Evolutionary conservation across 441 rosid genomes (phyloP).

Genomic region (Rhodomyrtus psidioides): DNA sequence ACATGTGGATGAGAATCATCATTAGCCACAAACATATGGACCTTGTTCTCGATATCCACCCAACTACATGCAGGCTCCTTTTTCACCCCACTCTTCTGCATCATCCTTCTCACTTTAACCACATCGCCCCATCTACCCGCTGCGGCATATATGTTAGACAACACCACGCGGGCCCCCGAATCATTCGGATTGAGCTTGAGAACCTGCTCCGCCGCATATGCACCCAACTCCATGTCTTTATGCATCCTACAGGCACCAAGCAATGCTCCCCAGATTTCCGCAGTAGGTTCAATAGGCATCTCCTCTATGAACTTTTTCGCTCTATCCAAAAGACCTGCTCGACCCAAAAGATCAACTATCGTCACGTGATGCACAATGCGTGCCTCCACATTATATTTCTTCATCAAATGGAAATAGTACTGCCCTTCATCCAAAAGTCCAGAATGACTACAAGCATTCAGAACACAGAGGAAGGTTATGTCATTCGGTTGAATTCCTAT

Average conservation of each 20-base stretch:
- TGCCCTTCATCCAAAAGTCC: slow-evolving; percentile 35
- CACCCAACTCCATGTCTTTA: slow-evolving; percentile 33
- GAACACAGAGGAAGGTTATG: slow-evolving; percentile 39
- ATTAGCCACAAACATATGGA: slow-evolving; percentile 28
- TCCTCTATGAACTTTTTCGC: slow-evolving; percentile 25
- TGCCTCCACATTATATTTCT: slow-evolving; percentile 26
- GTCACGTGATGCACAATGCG: slow-evolving; percentile 31
- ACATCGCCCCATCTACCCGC: slow-evolving; percentile 35
- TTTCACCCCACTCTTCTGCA: slow-evolving; percentile 30
- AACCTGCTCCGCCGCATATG: slow-evolving; percentile 32
- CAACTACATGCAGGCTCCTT: slow-evolving; percentile 41
- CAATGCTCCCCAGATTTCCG: slow-evolving; percentile 50
- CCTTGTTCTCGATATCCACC: slow-evolving; percentile 29
- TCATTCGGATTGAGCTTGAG: slow-evolving; percentile 34
- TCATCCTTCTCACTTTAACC: slow-evolving; percentile 25
- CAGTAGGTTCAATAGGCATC: slow-evolving; percentile 34
- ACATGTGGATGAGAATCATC: slow-evolving; percentile 28
- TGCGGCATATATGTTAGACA: slow-evolving; percentile 33
- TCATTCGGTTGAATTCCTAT: slow-evolving; percentile 29
- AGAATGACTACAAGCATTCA: slow-evolving; percentile 49
- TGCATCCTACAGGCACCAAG: slow-evolving; percentile 49
- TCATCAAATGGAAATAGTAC: slow-evolving; percentile 25
- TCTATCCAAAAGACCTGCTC: slow-evolving; percentile 35
- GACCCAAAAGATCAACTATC: slow-evolving; percentile 44
- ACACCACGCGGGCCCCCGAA: slow-evolving; percentile 7